Conservation (phyloP, 129 eudicot genomes). For the Flaveria trinervia region DNA sequence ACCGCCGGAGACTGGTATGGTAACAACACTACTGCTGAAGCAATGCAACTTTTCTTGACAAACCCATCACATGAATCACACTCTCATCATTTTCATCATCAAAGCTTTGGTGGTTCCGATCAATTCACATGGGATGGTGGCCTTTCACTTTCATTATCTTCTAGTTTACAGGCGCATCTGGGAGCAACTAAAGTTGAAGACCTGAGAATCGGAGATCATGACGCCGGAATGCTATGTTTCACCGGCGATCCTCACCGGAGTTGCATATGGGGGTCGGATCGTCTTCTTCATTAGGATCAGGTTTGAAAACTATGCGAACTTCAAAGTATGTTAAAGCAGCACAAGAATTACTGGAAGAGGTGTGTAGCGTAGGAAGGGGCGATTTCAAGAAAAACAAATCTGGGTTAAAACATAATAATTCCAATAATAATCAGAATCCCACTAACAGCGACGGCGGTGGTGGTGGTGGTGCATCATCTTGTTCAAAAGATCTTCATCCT, state of each 20-base stretch:
- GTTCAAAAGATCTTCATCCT: conserved; percentile 64
- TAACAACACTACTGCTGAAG: conserved; percentile 43
- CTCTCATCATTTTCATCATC: conserved; percentile 2
- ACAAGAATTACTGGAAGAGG: conserved; percentile 38
- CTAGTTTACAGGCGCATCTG: conserved; percentile 59
- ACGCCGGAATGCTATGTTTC: conserved; percentile 60
- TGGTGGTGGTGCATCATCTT: conserved; percentile 40
- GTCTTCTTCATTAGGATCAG: conserved; percentile 45
- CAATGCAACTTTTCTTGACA: conserved; percentile 91
- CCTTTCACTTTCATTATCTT: conserved; percentile 77
- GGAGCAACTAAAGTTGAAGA: conserved; percentile 84
- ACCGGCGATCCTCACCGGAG: conserved; percentile 46
- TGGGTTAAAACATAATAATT: conserved; percentile 22
- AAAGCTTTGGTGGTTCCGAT: conserved; percentile 16
- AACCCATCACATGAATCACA: conserved; percentile 66
- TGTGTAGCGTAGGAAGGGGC: conserved; percentile 10
- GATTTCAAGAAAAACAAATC: conserved; percentile 43
- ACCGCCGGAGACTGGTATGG: conserved; percentile 61
- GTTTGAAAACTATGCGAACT: conserved; percentile 60
- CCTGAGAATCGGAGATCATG: conserved; percentile 50
- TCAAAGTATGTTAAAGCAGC: conserved; percentile 85
- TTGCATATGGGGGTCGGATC: conserved; percentile 69
- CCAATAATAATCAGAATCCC: conserved; percentile 24
- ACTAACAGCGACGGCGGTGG: conserved; percentile 35
- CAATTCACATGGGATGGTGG: conserved; percentile 50